Percentiles rank a stretch among this genome's conserved stretches.
These are phyloP conservation scores for Cryoendolithus antarcticus DNA, from an alignment of 2,329 filamentous ascomycete species.

Conservation along the genomic window DNA sequence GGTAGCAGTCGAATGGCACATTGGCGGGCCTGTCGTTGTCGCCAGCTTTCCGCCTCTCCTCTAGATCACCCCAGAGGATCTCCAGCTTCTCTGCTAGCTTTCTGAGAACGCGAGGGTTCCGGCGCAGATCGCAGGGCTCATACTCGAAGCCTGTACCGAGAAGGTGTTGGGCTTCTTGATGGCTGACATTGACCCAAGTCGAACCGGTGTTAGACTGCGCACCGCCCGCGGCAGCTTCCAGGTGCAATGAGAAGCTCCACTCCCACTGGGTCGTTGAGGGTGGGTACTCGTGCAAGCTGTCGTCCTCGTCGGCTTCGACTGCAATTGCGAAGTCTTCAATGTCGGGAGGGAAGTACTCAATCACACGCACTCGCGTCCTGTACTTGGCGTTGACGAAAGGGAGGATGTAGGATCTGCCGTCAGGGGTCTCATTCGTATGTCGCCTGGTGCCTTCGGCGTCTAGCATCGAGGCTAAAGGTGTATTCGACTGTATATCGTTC, in stretches of 20 bases:
- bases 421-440: slow-evolving; percentile 31
- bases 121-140: slow-evolving; percentile 46
- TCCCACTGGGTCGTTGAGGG: slow-evolving; percentile 46
- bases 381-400: slow-evolving; percentile 51
- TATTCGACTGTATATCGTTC: slow-evolving; percentile 29
- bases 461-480: slow-evolving; percentile 37
- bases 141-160: slow-evolving; percentile 39
- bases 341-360: slow-evolving; percentile 63
- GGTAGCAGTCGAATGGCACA: slow-evolving; percentile 33
- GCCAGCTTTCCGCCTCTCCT: slow-evolving; percentile 47
- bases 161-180: slow-evolving; percentile 42
- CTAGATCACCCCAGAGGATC: slow-evolving; percentile 73
- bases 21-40: slow-evolving; percentile 20
- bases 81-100: slow-evolving; percentile 59
- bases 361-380: slow-evolving; percentile 57
- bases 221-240: slow-evolving; percentile 26
- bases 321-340: slow-evolving; percentile 56
- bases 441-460: slow-evolving; percentile 29
- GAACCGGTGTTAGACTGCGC: slow-evolving; percentile 19
- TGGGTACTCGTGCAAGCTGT: slow-evolving; percentile 25
- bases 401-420: slow-evolving; percentile 9
- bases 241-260: slow-evolving; percentile 69
- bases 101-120: slow-evolving; percentile 36
- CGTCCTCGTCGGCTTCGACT: slow-evolving; percentile 6
- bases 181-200: slow-evolving; percentile 59